phyloP scores from a whole-genome alignment of 495 filamentous ascomycete species.

The Daldinia decipiens region DNA sequence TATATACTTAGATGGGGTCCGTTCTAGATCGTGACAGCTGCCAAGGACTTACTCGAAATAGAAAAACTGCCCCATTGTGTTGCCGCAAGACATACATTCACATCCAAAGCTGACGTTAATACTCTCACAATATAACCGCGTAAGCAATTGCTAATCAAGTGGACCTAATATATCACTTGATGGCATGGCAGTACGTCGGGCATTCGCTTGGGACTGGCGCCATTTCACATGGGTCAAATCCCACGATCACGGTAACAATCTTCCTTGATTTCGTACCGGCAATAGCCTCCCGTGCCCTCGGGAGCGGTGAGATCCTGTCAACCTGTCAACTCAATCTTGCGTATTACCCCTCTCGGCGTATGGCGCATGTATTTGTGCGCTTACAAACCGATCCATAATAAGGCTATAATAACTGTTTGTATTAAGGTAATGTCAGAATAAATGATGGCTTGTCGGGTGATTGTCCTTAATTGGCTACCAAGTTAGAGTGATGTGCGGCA shows the following conservation, averaged over 20 bases:
- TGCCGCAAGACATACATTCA: background rate
- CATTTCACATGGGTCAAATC: background rate
- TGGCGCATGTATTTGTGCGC: conserved; percentile 10
- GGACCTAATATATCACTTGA: conserved; percentile 2
- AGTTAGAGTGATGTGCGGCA: background rate
- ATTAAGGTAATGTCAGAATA: background rate
- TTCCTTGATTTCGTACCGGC: background rate
- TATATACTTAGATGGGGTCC: background rate
- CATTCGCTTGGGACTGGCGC: background rate
- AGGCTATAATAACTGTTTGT: background rate
- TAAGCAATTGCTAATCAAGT: conserved; percentile 38
- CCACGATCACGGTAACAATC: background rate
- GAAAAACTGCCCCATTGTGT: background rate
- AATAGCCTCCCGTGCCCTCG: background rate
- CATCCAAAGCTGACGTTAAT: conserved; percentile 15
- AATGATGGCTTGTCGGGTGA: background rate
- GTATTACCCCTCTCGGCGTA: background rate
- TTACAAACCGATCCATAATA: conserved; percentile 32
- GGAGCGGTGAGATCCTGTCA: background rate
- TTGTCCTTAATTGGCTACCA: conserved; percentile 12
- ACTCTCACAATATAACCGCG: background rate
- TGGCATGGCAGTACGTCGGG: background rate
- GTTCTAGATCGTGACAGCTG: background rate
- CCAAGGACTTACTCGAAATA: background rate
- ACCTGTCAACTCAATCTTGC: background rate